phyloP scores from a whole-genome alignment of 2,329 filamentous ascomycete genomes.

The Fusarium verticillioides region DNA sequence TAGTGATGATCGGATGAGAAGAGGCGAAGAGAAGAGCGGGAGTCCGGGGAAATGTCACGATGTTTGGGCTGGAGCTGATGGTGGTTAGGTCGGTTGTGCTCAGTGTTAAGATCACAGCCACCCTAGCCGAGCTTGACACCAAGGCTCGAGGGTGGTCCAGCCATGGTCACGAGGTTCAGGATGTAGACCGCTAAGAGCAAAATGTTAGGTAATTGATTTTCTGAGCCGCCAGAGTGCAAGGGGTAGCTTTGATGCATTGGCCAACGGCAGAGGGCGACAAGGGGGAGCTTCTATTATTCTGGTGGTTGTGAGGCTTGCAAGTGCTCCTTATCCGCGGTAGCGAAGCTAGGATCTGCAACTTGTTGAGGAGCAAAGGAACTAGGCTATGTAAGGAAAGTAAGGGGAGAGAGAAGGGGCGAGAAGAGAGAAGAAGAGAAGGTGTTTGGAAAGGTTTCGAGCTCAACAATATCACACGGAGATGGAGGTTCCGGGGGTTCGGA shows the following conservation, averaged over 20 bases:
- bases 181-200: constrained; percentile 40
- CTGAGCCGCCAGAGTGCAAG: constrained; percentile 24
- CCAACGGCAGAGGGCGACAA: constrained; percentile 21
- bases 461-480: constrained; percentile 17
- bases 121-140: constrained; percentile 22
- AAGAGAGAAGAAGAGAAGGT: constrained; percentile 3
- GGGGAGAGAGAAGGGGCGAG: constrained; percentile 6
- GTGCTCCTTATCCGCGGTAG: constrained; percentile 20
- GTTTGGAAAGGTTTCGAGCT: background rate
- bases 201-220: constrained; percentile 41
- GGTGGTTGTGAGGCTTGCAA: constrained; percentile 31
- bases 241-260: constrained; percentile 33
- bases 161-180: constrained; percentile 28
- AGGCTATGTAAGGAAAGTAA: constrained; percentile 36
- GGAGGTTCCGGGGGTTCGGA: constrained; percentile 24
- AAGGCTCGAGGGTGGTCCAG: constrained; percentile 26
- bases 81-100: constrained; percentile 4
- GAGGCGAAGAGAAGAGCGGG: constrained; percentile 13
- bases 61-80: constrained; percentile 30
- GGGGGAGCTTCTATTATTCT: constrained; percentile 4
- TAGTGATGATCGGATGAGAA: constrained; percentile 20
- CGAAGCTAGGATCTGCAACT: constrained; percentile 28
- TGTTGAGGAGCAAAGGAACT: constrained; percentile 27
- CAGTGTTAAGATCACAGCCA: constrained; percentile 23
- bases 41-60: constrained; percentile 39